These are phyloP conservation scores for Jasminum sambac DNA, from an alignment of 257 asterid genomes.

Conservation along the genomic window DNA sequence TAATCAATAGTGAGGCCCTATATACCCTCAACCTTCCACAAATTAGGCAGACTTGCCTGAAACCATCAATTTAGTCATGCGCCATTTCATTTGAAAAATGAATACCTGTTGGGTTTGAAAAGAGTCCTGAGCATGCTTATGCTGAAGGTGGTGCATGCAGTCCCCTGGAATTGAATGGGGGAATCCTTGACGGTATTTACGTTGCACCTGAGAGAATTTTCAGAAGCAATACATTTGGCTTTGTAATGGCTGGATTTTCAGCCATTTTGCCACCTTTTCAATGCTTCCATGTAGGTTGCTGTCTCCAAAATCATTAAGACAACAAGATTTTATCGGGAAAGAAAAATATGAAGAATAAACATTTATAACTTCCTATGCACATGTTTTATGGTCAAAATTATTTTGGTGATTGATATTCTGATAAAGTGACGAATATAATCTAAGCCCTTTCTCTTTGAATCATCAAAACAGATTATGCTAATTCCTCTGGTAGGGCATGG, in stretches of 20 bases:
- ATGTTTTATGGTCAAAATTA: background rate
- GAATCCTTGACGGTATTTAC: background rate
- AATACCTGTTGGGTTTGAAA: background rate
- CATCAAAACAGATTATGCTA: background rate
- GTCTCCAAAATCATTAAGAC: background rate
- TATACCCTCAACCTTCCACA: background rate
- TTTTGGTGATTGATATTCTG: background rate
- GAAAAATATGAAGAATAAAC: background rate
- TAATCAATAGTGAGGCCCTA: background rate
- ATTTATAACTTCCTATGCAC: background rate
- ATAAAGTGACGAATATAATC: background rate
- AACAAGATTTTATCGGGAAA: background rate
- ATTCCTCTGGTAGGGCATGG: background rate
- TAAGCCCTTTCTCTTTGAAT: background rate
- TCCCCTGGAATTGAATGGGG: background rate
- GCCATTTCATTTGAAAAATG: background rate
- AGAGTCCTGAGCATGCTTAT: background rate
- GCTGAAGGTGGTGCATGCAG: background rate
- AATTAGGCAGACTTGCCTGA: background rate
- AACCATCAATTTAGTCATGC: background rate
- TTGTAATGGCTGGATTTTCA: background rate
- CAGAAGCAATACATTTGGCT: background rate
- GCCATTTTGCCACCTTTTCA: background rate
- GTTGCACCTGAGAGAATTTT: background rate
- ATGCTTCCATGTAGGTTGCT: background rate